phyloP scores from a whole-genome alignment of 2,329 filamentous ascomycete species.

The Scorias spongiosa region DNA sequence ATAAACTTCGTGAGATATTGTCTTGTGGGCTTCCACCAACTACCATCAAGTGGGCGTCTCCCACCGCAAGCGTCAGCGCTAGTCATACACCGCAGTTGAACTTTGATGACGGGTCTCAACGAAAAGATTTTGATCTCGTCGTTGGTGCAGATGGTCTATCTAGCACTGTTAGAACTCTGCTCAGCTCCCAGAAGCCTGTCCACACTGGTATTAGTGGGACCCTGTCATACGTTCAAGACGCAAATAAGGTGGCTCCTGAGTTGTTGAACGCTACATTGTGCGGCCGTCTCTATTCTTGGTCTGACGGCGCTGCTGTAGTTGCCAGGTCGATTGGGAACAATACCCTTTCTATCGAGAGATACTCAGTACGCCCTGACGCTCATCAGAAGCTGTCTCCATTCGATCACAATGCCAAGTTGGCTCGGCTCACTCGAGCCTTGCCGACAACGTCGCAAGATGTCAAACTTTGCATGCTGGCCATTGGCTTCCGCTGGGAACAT shows the following conservation, averaged over 20 bases:
- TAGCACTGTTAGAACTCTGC: slow-evolving; percentile 19
- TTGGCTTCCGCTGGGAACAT: slow-evolving; percentile 24
- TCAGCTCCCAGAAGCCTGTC: slow-evolving; percentile 15
- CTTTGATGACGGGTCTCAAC: slow-evolving; percentile 17
- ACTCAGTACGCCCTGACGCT: slow-evolving; percentile 11
- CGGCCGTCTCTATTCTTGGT: slow-evolving; percentile 19
- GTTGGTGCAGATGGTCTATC: slow-evolving; percentile 27
- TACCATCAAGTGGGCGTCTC: slow-evolving; percentile 19
- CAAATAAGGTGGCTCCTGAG: slow-evolving; percentile 13
- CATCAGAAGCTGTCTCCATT: slow-evolving; percentile 12
- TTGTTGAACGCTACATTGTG: slow-evolving; percentile 20
- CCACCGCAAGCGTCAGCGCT: slow-evolving; percentile 10
- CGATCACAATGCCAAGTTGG: slow-evolving; percentile 16
- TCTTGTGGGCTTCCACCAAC: slow-evolving; percentile 15
- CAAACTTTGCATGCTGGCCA: slow-evolving; percentile 25
- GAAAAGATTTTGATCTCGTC: slow-evolving; percentile 20
- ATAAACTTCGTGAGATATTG: slow-evolving; percentile 19
- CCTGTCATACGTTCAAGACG: slow-evolving; percentile 18
- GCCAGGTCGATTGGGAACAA: slow-evolving; percentile 22
- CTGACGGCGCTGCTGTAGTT: slow-evolving; percentile 15
- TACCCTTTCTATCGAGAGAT: slow-evolving; percentile 16
- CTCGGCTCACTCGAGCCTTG: slow-evolving; percentile 15
- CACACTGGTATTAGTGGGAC: slow-evolving; percentile 22
- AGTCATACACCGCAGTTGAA: slow-evolving; percentile 7
- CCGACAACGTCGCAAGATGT: slow-evolving; percentile 9